Evolutionary conservation across 1,139 yeast genomes (phyloP), one percentile per base, ranked within the genome.

Genomic region (Suhomyces bolitotheri): DNA sequence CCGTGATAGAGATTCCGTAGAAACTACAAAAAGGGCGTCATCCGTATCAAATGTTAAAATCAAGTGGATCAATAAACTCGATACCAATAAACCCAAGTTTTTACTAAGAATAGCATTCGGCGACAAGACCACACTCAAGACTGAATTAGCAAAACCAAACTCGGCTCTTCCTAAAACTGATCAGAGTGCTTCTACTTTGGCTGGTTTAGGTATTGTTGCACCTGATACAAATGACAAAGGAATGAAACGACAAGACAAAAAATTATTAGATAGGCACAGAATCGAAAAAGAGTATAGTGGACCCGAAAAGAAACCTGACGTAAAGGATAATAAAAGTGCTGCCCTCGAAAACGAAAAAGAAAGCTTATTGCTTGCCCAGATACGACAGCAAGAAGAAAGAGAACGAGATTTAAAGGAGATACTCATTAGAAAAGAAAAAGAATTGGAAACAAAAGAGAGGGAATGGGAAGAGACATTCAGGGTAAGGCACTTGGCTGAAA

Each of bases 61-160:
- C 5, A 55, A 63, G 22, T 66, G 68, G 65, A 60, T 66, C 30
- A 61, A 64, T 42, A 62, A 58, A 38, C 43, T 55, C 25, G 63
- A 56, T 22, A 28, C 54, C 8, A 42, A 41, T 5, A 51, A 50
- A 27, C 70, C 70, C 8, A 51, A 61, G 34, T 63, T 66, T 36
- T 46, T 64, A 17, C 46, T 66, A 20, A 49, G 69, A 20, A 53
- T 66, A 4, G 49, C 51, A 3, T 56, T 62, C 27, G 51, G 31
- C n/a, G 22, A 29, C 14, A 36, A 27, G 13, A 24, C 31, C 5
- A 12, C 16, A 9, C 21, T 39, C 10, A 30, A 19, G 12, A 21
- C 14, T 5, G 17, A 5, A 2, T 5, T 11, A 9, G 7, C 27
- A 3, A 16, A 19, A 16, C 28, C 22, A 4, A 31, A 15, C 16